These are phyloP conservation scores for Brasenia schreberi DNA, from an alignment of 164 flowering plant species.

Conservation along the genomic window DNA sequence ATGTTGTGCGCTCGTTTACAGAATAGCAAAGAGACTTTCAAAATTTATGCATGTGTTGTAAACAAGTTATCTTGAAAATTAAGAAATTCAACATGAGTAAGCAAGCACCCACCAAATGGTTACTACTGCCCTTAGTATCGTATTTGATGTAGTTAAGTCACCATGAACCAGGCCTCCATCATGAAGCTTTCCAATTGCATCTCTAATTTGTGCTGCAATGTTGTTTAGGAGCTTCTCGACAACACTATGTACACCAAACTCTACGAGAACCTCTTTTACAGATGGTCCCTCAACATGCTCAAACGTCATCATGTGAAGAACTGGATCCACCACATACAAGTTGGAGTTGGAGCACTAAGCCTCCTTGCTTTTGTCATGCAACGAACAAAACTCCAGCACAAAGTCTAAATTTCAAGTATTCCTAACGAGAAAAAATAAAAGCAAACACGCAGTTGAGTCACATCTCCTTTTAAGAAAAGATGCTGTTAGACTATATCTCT, in stretches of 20 bases:
- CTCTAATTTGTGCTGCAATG: constrained; percentile 76
- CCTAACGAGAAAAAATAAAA: too few species aligned
- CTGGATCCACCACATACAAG: constrained; percentile 58
- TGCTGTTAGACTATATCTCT: too few species aligned
- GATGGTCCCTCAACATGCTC: constrained; percentile 79
- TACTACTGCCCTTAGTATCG: constrained; percentile 49
- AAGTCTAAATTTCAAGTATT: too few species aligned
- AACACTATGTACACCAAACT: constrained; percentile 53
- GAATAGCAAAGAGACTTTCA: too few species aligned
- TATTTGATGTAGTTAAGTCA: constrained; percentile 93
- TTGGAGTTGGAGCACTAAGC: constrained; percentile 79
- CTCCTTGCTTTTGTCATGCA: constrained; percentile 92
- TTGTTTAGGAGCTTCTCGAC: constrained; percentile 48
- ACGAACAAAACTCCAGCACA: constrained; percentile 79
- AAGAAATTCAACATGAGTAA: neutral
- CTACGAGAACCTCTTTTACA: constrained; percentile 79
- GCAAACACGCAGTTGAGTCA: too few species aligned
- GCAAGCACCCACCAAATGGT: constrained; percentile 52
- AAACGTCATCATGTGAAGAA: constrained; percentile 55
- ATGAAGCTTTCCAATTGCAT: constrained; percentile 76
- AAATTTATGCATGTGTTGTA: too few species aligned
- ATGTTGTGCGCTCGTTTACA: too few species aligned
- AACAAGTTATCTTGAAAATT: too few species aligned
- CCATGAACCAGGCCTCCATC: constrained; percentile 97
- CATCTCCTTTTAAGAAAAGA: too few species aligned